These are phyloP conservation scores for Jamesozyma spencerorum DNA, from an alignment of 805 yeast genomes.

Conservation along the genomic window DNA sequence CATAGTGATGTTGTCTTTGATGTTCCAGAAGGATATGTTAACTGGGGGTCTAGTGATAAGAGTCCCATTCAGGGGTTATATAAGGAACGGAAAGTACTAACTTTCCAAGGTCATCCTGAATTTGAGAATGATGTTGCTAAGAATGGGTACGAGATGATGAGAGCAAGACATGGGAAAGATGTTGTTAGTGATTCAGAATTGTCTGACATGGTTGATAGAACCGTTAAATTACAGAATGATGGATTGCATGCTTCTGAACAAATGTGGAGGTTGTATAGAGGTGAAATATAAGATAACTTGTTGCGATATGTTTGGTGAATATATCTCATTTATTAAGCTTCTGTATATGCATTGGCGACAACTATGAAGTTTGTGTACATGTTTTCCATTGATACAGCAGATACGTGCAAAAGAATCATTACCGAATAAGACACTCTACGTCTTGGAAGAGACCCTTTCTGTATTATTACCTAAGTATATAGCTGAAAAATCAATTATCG, in stretches of 20 bases:
- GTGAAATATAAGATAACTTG: background rate
- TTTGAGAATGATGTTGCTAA: conserved; percentile 36
- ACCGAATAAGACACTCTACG: too few relatives aligned
- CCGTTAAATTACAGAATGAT: background rate
- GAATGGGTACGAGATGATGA: conserved; percentile 6
- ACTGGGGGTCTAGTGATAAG: conserved; percentile 45
- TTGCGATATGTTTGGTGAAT: too few relatives aligned
- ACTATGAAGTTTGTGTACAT: too few relatives aligned
- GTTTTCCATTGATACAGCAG: too few relatives aligned
- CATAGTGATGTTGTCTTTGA: conserved; percentile 50
- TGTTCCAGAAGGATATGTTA: conserved; percentile 31
- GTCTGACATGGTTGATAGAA: background rate
- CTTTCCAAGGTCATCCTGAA: conserved; percentile 91
- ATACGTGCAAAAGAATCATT: too few relatives aligned
- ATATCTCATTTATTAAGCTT: too few relatives aligned
- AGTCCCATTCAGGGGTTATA: conserved; percentile 64
- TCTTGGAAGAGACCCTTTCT: too few relatives aligned
- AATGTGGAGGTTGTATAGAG: background rate
- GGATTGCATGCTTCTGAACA: background rate
- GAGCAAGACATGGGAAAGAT: background rate
- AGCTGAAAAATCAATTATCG: too few relatives aligned
- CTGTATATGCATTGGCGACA: too few relatives aligned
- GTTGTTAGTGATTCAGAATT: background rate
- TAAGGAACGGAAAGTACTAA: conserved; percentile 41
- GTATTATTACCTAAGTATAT: too few relatives aligned